phyloP scores from a whole-genome alignment of 257 asterid genomes.

The Apocynum venetum region DNA sequence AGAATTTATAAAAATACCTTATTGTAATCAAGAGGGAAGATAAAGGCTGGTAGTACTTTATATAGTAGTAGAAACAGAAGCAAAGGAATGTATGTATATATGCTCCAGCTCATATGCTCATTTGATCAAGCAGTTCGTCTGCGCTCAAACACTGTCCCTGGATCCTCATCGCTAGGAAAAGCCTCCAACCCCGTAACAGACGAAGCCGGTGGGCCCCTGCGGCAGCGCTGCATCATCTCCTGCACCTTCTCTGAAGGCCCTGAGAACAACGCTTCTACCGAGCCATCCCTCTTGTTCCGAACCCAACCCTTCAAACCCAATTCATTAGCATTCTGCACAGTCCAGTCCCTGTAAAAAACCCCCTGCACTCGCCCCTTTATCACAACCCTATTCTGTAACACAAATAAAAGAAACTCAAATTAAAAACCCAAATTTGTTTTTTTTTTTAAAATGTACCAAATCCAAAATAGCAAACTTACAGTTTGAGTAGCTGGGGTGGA shows the following conservation, averaged over 20 bases:
- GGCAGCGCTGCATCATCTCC: constrained; percentile 93
- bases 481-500: constrained; percentile 37
- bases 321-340: constrained; percentile 67
- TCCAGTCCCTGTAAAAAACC: constrained; percentile 87
- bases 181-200: constrained; percentile 67
- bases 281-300: constrained; percentile 82
- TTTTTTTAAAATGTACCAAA: too few species aligned
- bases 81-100: background rate
- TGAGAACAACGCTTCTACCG: constrained; percentile 84
- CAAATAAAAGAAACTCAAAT: background rate
- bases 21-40: background rate
- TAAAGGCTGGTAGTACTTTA: background rate
- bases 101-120: background rate
- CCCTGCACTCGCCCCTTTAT: constrained; percentile 92
- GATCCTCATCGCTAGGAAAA: constrained; percentile 59
- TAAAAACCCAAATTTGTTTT: too few species aligned
- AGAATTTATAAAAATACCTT: background rate
- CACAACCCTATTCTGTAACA: constrained; percentile 57
- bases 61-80: background rate
- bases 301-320: constrained; percentile 91
- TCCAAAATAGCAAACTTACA: constrained; percentile 31
- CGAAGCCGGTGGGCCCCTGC: constrained; percentile 87
- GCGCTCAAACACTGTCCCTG: constrained; percentile 63
- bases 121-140: constrained; percentile 60
- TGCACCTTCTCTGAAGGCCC: constrained; percentile 68